Conservation (phyloP, 371 early-diverging fungal genomes). For the Rhizopus delemar region DNA sequence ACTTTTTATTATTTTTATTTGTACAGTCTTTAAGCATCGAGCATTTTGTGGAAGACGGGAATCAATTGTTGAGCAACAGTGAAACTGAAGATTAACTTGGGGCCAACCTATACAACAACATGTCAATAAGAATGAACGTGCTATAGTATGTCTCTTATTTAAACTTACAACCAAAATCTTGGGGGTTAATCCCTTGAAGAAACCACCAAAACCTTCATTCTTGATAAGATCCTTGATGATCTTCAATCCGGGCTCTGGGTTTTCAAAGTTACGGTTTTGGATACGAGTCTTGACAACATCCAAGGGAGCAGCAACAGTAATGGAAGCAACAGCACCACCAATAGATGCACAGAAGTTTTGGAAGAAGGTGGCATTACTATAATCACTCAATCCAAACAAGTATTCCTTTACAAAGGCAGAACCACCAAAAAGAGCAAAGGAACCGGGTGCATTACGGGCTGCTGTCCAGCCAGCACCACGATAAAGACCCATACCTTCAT, state of each 20-base stretch:
- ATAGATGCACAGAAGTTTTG: slow-evolving; percentile 96
- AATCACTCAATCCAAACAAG: slow-evolving; percentile 83
- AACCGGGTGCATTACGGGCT: slow-evolving; percentile 96
- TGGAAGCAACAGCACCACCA: slow-evolving; percentile 93
- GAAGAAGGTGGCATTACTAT: slow-evolving; percentile 93
- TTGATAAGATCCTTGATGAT: slow-evolving; percentile 87
- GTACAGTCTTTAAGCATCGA: slow-evolving; percentile 14
- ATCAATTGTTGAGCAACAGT: slow-evolving; percentile 95
- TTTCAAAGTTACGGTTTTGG: slow-evolving; percentile 88
- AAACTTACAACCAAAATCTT: slow-evolving; percentile 82
- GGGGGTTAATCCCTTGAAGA: slow-evolving; percentile 98
- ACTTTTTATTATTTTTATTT: slow-evolving; percentile 7
- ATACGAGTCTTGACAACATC: slow-evolving; percentile 99
- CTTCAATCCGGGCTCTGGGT: slow-evolving; percentile 83
- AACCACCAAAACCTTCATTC: slow-evolving; percentile 90
- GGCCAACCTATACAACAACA: slow-evolving; percentile 68
- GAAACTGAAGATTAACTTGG: slow-evolving; percentile 97
- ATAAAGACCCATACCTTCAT: slow-evolving; percentile 93
- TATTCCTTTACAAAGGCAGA: slow-evolving; percentile 94
- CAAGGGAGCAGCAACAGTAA: slow-evolving; percentile 93
- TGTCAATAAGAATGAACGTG: background rate
- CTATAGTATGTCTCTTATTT: background rate
- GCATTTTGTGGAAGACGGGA: slow-evolving; percentile 70
- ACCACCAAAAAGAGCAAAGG: slow-evolving; percentile 95
- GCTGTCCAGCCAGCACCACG: slow-evolving; percentile 98